Evolutionary conservation across 2,329 filamentous ascomycete genomes (phyloP).

Genomic region (Myriosclerotinia duriaeana): DNA sequence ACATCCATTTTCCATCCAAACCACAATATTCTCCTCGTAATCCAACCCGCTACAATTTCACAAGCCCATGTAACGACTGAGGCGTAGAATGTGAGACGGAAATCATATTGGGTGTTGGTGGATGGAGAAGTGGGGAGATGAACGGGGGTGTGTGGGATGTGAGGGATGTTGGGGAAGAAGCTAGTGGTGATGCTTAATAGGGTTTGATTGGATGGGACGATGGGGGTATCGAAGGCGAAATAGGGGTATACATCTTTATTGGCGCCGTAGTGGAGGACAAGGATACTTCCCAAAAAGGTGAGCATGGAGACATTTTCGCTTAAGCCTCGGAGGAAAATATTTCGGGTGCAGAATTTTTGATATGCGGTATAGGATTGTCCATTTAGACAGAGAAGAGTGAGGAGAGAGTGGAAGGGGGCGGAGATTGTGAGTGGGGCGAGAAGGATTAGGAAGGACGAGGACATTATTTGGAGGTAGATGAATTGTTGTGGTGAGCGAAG

Average conservation of each 20-base stretch:
- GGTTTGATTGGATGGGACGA: conserved; percentile 11
- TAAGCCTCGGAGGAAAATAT: conserved; percentile 66
- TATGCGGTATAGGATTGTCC: conserved; percentile 61
- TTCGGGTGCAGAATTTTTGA: conserved; percentile 64
- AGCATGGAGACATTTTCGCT: conserved; percentile 69
- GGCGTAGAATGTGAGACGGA: conserved; percentile 62
- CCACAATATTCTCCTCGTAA: conserved; percentile 58
- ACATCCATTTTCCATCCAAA: conserved; percentile 61
- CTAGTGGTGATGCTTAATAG: conserved; percentile 1
- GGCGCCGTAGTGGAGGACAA: conserved; percentile 64
- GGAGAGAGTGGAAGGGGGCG: conserved; percentile 54
- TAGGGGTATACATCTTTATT: conserved; percentile 70
- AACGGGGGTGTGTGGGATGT: neutral
- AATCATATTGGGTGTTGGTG: conserved; percentile 53
- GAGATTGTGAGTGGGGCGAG: conserved; percentile 66
- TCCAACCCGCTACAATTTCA: conserved; percentile 61
- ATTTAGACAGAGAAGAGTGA: conserved; percentile 55
- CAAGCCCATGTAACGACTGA: conserved; percentile 66
- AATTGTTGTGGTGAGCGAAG: conserved; percentile 65
- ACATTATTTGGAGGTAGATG: conserved; percentile 63
- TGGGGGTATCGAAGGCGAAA: conserved; percentile 58
- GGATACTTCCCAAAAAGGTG: conserved; percentile 64
- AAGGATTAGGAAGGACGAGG: conserved; percentile 61
- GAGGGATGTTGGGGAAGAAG: conserved; percentile 6
- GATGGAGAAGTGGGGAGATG: conserved; percentile 4